Evolutionary conservation across 805 yeast genomes (phyloP), one percentile per base, ranked within the genome.

Genomic region (Ogataea dorogensis): DNA sequence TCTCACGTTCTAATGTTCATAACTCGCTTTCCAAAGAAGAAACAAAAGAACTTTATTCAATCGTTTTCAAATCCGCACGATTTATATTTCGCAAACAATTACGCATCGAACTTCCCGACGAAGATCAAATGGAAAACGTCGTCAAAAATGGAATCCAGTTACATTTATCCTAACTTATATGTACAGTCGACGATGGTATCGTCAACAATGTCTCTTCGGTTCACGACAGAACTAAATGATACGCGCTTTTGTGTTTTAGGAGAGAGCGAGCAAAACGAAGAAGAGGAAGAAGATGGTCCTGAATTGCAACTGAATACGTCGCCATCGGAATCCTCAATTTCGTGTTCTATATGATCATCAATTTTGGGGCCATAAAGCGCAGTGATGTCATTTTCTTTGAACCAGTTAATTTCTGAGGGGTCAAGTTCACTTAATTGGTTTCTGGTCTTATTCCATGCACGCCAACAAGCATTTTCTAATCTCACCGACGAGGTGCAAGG

Each of bases 381-480:
- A 4, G 79, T 75, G 31, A 72, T 66, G 48, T 75, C 81, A 40
- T 71, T 70, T 38, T 61, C 66, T 49, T 75, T 75, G 47, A 63
- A 66, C 81, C 81, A 75, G 53, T 75, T 74, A 25, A 75, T 73
- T 22, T 44, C 42, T 4, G 61, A 54, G 1, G 81, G 79, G 36
- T 64, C 51, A 6, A 68, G 40, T 33, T 77, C 68, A 18, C 65
- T 58, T 29, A 80, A 61, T 17, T 77, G 68, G 46, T 75, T 72
- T 48, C 82, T 74, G 33, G 85, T 71, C 62, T 89, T 88, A 10
- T 91, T 83, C 97, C 97, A 91, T 13, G 95, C 87, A 55, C 98
- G 73, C 97, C 97, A 91, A 32, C 86, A 72, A 11, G 96, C 91
- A 53, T 85, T 85, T 54, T 85, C 89, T 28, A 85, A 65, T 31